These are phyloP conservation scores for Camillea tinctor DNA, from an alignment of 2,329 filamentous ascomycete species.

Conservation along the genomic window DNA sequence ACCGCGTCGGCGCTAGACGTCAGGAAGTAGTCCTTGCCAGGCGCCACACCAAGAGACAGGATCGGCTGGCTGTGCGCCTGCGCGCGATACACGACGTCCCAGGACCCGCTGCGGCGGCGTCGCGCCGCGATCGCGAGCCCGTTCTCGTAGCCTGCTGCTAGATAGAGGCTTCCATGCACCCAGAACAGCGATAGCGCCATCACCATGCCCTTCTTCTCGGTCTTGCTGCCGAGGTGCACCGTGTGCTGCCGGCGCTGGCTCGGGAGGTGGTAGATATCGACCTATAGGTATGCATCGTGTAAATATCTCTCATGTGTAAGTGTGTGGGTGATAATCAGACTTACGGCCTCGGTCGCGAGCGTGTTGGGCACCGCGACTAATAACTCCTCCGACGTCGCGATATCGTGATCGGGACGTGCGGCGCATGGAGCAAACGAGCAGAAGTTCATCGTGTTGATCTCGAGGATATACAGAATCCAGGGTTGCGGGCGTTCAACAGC, in stretches of 20 bases:
- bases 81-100: conserved; percentile 59
- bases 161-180: conserved; percentile 49
- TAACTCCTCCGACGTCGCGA: conserved; percentile 40
- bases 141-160: conserved; percentile 82
- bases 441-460: conserved; percentile 94
- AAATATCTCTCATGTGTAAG: conserved; percentile 1
- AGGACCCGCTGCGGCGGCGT: conserved; percentile 43
- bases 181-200: conserved; percentile 74
- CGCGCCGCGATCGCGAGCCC: conserved; percentile 69
- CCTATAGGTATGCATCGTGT: conserved; percentile 36
- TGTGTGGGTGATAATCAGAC: neutral
- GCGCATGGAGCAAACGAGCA: conserved; percentile 73
- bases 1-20: conserved; percentile 81
- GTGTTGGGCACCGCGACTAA: conserved; percentile 81
- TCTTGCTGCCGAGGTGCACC: conserved; percentile 39
- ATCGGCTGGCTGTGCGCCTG: conserved; percentile 77
- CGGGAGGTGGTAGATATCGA: conserved; percentile 84
- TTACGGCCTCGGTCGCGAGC: conserved; percentile 66
- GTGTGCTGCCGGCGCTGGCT: conserved; percentile 67
- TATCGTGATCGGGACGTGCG: conserved; percentile 21
- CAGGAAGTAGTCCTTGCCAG: conserved; percentile 59
- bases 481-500: conserved; percentile 57
- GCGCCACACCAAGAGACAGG: conserved; percentile 65
- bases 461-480: conserved; percentile 80
- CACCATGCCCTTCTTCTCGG: conserved; percentile 70